phyloP scores from a whole-genome alignment of 2,329 filamentous ascomycete genomes.

The Epichloe gansuensis region DNA sequence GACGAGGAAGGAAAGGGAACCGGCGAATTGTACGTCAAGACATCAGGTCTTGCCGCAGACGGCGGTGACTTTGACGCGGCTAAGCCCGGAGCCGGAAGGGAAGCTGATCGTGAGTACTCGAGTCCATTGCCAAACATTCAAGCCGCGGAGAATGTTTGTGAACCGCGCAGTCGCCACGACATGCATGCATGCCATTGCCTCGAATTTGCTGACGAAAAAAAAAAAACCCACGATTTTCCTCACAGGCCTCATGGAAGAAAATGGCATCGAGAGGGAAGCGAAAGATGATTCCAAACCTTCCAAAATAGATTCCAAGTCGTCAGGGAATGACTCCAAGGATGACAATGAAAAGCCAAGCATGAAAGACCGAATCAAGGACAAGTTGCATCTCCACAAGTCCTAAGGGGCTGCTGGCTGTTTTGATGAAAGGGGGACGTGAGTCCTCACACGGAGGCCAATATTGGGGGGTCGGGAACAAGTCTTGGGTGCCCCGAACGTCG shows the following conservation, averaged over 20 bases:
- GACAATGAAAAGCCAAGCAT: constrained; percentile 37
- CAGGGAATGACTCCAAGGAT: constrained; percentile 8
- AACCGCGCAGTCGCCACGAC: neutral
- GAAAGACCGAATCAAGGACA: constrained; percentile 55
- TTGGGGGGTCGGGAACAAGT: no score
- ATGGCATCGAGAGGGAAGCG: constrained; percentile 15
- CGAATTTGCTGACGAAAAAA: no score
- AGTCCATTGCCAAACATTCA: neutral
- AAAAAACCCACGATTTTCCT: neutral
- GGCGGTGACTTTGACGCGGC: constrained; percentile 55
- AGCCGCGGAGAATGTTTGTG: neutral
- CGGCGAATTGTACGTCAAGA: constrained; percentile 44
- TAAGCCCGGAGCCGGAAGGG: constrained; percentile 49
- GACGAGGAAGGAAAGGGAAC: constrained; percentile 28
- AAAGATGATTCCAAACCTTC: neutral
- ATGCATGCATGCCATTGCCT: no score
- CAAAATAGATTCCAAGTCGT: constrained; percentile 7
- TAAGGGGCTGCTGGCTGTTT: neutral
- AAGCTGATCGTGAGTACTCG: constrained; percentile 47
- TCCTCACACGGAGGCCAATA: neutral
- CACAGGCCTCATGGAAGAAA: constrained; percentile 22
- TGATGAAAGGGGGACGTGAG: neutral
- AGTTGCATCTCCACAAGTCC: constrained; percentile 39
- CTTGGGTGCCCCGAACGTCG: no score
- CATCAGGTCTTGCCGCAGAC: constrained; percentile 46